Evolutionary conservation across 2,329 filamentous ascomycete species (phyloP).

Genomic region (Cladophialophora carrionii): DNA sequence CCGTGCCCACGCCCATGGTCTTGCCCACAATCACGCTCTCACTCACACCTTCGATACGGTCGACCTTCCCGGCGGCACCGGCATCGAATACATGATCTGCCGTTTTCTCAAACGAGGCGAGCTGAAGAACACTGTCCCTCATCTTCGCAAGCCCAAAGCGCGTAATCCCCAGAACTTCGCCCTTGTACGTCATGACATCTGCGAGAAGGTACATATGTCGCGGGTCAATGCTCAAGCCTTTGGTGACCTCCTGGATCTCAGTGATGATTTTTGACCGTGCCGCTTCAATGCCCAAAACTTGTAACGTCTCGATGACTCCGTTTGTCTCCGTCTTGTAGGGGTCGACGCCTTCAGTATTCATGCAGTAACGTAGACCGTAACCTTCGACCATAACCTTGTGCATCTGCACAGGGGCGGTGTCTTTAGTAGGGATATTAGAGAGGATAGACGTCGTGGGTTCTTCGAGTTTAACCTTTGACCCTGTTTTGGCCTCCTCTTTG

Average conservation of each 20-base stretch:
- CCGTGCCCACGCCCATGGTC: slow-evolving; percentile 87
- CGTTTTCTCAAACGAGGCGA: slow-evolving; percentile 97
- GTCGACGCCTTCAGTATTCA: slow-evolving; percentile 90
- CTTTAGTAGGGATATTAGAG: slow-evolving; percentile 43
- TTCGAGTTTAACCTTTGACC: slow-evolving; percentile 28
- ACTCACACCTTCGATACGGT: slow-evolving; percentile 87
- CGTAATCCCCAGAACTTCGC: slow-evolving; percentile 93
- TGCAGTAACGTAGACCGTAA: slow-evolving; percentile 84
- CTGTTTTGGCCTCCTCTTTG: slow-evolving; percentile 23
- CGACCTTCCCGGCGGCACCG: slow-evolving; percentile 86
- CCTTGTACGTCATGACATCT: slow-evolving; percentile 99
- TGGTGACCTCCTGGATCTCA: slow-evolving; percentile 90
- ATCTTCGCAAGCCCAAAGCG: slow-evolving; percentile 96
- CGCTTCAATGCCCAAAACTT: slow-evolving; percentile 92
- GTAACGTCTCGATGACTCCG: slow-evolving; percentile 83
- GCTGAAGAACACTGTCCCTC: slow-evolving; percentile 88
- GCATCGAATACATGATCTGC: slow-evolving; percentile 97
- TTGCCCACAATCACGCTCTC: slow-evolving; percentile 99
- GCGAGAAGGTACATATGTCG: slow-evolving; percentile 97
- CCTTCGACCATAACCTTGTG: slow-evolving; percentile 86
- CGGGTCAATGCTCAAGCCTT: slow-evolving; percentile 91
- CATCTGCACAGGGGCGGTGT: slow-evolving; percentile 68
- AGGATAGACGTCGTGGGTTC: slow-evolving; percentile 15
- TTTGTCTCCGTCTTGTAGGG: slow-evolving; percentile 76
- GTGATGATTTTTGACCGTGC: slow-evolving; percentile 84